phyloP scores from a whole-genome alignment of 2,329 filamentous ascomycete genomes.

The Trichoderma sp. region DNA sequence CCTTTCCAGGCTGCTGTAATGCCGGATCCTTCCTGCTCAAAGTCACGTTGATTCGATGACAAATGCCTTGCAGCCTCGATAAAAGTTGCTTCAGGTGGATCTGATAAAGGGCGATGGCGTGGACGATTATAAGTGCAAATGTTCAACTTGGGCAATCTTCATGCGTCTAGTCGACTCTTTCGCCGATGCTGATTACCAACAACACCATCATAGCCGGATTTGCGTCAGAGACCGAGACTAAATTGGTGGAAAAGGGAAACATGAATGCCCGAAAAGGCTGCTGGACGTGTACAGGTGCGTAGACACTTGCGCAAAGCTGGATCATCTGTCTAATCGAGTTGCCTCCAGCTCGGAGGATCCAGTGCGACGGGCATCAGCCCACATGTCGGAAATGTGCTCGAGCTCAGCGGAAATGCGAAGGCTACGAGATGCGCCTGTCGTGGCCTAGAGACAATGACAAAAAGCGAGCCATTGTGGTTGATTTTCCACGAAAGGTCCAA shows the following conservation, averaged over 20 bases:
- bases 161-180: no score
- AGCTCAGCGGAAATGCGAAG: background rate
- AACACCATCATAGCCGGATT: background rate
- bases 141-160: no score
- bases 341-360: background rate
- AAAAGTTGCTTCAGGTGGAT: no score
- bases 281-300: background rate
- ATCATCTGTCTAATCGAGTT: background rate
- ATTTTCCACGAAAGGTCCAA: no score
- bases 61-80: no score
- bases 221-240: background rate
- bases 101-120: no score
- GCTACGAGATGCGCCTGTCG: background rate
- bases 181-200: no score
- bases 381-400: background rate
- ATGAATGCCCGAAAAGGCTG: background rate
- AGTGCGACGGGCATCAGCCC: background rate
- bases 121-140: no score
- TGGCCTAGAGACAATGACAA: background rate
- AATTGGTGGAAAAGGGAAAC: background rate
- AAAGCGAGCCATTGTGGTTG: background rate
- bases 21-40: no score
- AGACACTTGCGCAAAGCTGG: background rate
- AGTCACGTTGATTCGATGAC: no score
- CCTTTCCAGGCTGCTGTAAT: no score